These are phyloP conservation scores for Musa troglodytarum DNA, from an alignment of 176 grass and related monocot genomes.

Conservation along the genomic window DNA sequence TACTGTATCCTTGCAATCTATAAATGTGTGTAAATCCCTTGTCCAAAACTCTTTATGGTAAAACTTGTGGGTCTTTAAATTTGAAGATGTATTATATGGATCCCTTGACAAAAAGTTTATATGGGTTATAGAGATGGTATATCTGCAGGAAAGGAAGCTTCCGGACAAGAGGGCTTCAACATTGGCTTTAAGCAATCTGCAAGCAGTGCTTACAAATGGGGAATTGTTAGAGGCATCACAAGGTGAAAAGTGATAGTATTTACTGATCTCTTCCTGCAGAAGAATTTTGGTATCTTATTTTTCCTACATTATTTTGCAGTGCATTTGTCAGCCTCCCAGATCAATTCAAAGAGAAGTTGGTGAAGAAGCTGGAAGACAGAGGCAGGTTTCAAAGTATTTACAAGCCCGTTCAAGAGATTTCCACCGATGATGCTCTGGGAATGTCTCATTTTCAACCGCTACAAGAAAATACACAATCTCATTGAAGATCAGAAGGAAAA, in stretches of 20 bases:
- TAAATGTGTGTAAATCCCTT: neutral
- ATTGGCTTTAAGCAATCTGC: slow-evolving; percentile 71
- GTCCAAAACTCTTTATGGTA: neutral
- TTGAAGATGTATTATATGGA: neutral
- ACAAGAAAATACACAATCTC: slow-evolving; percentile 5
- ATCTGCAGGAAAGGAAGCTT: slow-evolving; percentile 56
- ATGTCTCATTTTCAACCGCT: slow-evolving; percentile 42
- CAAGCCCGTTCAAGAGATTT: slow-evolving; percentile 39
- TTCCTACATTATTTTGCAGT: slow-evolving; percentile 19
- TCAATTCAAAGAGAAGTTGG: slow-evolving; percentile 40
- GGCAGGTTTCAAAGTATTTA: slow-evolving; percentile 31
- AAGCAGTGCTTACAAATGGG: slow-evolving; percentile 60
- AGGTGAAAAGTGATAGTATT: slow-evolving; percentile 30
- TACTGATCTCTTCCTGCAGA: no score
- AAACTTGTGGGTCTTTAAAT: slow-evolving; percentile 2
- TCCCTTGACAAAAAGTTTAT: slow-evolving; percentile 24
- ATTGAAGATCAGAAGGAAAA: slow-evolving; percentile 7
- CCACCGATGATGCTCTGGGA: slow-evolving; percentile 33
- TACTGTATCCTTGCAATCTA: slow-evolving; percentile 34
- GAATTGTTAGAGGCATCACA: slow-evolving; percentile 56
- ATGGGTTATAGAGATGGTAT: slow-evolving; percentile 92
- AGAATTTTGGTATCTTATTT: no score
- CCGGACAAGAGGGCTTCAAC: slow-evolving; percentile 82
- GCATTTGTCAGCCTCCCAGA: slow-evolving; percentile 39
- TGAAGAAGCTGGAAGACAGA: slow-evolving; percentile 33